Conservation (phyloP, 202 grass and related monocot species). For the Digitaria exilis region DNA sequence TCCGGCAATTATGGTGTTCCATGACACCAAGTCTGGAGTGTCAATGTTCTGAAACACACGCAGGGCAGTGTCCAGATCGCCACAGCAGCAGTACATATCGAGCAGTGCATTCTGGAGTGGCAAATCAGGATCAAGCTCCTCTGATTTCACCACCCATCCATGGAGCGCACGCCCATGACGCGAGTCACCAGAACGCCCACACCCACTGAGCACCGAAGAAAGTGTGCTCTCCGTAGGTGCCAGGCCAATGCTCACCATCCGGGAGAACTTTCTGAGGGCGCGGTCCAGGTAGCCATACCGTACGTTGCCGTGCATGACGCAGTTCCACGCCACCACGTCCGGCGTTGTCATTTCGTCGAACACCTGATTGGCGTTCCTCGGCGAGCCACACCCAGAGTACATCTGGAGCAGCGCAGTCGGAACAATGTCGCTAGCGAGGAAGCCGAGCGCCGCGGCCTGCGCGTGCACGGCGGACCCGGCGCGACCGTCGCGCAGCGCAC, state of each 20-base stretch:
- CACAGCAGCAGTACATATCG: constrained; percentile 70
- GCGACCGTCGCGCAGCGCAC: constrained; percentile 15
- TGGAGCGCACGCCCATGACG: constrained; percentile 59
- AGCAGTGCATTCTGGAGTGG: constrained; percentile 72
- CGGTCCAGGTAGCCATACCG: constrained; percentile 46
- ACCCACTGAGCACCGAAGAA: constrained; percentile 62
- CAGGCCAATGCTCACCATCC: constrained; percentile 50
- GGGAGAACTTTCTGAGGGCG: constrained; percentile 47
- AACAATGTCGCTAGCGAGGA: constrained; percentile 54
- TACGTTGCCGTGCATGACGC: constrained; percentile 69
- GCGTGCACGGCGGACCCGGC: constrained; percentile 42
- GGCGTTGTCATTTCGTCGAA: constrained; percentile 64
- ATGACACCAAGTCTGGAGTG: constrained; percentile 68
- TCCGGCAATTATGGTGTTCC: constrained; percentile 81
- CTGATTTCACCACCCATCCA: constrained; percentile 67
- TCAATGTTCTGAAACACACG: constrained; percentile 71
- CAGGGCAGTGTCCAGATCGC: constrained; percentile 56
- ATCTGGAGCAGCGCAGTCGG: constrained; percentile 79
- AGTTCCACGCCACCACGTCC: constrained; percentile 80
- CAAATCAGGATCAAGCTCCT: constrained; percentile 59
- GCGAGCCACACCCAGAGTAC: constrained; percentile 56
- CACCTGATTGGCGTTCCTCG: constrained; percentile 50
- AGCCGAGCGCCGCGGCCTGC: constrained; percentile 40
- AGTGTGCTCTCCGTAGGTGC: constrained; percentile 55
- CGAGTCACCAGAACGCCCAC: constrained; percentile 32